Evolutionary conservation across 139 green algal species (phyloP), one percentile per base, ranked within the genome.

Genomic region (Picochlorum costavermella): DNA sequence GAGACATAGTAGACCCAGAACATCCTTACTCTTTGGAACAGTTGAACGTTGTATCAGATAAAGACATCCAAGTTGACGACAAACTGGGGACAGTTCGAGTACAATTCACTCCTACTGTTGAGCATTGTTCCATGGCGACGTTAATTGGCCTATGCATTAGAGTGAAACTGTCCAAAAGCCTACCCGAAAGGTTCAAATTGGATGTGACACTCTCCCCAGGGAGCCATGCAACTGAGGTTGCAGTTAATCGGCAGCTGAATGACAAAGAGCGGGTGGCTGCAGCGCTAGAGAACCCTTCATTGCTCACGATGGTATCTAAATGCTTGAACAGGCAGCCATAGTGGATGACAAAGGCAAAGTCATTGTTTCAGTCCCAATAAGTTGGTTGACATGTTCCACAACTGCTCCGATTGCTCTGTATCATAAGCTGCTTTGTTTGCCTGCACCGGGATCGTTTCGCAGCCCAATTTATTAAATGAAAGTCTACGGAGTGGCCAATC

Each of bases 261-360:
- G 94, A 99, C 81, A 98, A 99, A 84, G 94, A 99, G 64, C 76
- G 94, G 0, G 92, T 98, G 13, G 89, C 92, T 46, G 94, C 94
- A 17, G 94, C 94, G 4, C 75, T 99, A 49, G 94, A 99, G 61
- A 99, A 99, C 73, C 81, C 85, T 2, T 87, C 89, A 60, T 82
- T 99, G 31, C 57, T 92, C 5, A 78, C 86, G 8, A 96, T 96
- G 87, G 94, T 98, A 10, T 73, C 95, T 55, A 67, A 70, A 0
- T 97, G 92, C 71, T 71, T 98, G n/a, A 53, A 40, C 11, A 40
- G 33, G 11, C 33, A 40, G 33, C 6, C 33, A 9, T 40, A 40
- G 33, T 40, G 8, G 33, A 40, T 40, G 33, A 6, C 12, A 8
- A 40, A 40, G 33, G 33, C 33, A 40, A 40, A 40, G 11, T 40